A percentile compares a stretch with the other conserved stretches of the same genome.
phyloP scores from a whole-genome alignment of 208 protist genomes.

The Acanthamoeba healyi region DNA sequence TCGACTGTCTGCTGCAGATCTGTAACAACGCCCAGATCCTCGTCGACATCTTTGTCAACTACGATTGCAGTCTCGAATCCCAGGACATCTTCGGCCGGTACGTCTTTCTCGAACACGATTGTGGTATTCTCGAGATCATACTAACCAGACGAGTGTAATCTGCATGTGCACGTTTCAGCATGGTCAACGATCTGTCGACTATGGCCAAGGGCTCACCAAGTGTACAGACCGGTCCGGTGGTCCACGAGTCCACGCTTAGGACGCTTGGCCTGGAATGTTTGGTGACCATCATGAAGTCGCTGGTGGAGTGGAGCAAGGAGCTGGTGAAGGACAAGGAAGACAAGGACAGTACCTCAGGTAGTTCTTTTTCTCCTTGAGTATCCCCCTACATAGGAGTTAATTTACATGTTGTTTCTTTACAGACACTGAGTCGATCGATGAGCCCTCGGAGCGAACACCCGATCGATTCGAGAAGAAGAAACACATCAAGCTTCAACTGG shows the following conservation, averaged over 20 bases:
- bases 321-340: conserved; percentile 75
- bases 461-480: conserved; percentile 72
- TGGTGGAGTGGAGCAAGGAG: conserved; percentile 89
- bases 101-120: no score
- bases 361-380: no score
- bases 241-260: conserved; percentile 85
- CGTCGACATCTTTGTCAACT: conserved; percentile 98
- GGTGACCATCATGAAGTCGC: conserved; percentile 88
- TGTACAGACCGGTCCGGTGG: conserved; percentile 65
- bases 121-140: conserved; percentile 91
- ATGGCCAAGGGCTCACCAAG: conserved; percentile 84
- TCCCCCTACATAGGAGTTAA: background rate
- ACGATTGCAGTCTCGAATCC: conserved; percentile 97
- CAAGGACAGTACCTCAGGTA: conserved; percentile 12
- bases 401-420: background rate
- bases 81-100: conserved; percentile 94
- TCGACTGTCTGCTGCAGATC: conserved; percentile 39
- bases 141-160: conserved; percentile 91
- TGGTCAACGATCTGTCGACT: conserved; percentile 93
- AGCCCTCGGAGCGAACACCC: background rate
- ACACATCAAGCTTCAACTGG: conserved; percentile 73
- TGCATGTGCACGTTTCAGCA: conserved; percentile 76
- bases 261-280: conserved; percentile 89
- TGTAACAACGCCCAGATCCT: conserved; percentile 95
- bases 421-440: conserved; percentile 1